Evolutionary conservation across 176 grass and related monocot species (phyloP).

Genomic region (Oryza punctata): DNA sequence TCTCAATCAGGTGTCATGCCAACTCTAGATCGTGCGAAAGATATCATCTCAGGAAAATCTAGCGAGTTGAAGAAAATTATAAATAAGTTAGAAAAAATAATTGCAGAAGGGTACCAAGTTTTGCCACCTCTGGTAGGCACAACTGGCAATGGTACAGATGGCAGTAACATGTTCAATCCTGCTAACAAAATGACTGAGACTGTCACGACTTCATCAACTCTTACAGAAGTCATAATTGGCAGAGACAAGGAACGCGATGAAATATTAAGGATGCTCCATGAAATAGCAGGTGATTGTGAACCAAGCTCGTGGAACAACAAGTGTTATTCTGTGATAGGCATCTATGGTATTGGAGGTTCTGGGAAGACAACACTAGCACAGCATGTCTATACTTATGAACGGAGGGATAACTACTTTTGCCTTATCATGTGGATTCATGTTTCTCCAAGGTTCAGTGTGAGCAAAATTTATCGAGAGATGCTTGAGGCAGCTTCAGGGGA

Average conservation of each 20-base stretch:
- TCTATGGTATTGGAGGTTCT: slow-evolving; percentile 38
- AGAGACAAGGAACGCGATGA: slow-evolving; percentile 3
- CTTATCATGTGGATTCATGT: slow-evolving; percentile 41
- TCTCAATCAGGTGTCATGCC: not conserved
- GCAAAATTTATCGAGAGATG: slow-evolving; percentile 22
- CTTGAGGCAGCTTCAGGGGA: not conserved
- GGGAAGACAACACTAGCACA: slow-evolving; percentile 54
- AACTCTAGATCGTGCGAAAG: not conserved
- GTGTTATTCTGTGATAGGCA: slow-evolving; percentile 33
- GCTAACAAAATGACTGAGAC: too few species aligned
- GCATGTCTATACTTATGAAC: not conserved
- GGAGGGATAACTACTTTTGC: not conserved
- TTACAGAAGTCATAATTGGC: slow-evolving; percentile 1
- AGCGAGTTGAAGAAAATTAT: too few species aligned
- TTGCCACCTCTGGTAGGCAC: not conserved
- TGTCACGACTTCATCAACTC: not conserved
- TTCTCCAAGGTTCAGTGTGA: not conserved
- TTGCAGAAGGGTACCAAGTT: slow-evolving; percentile 11
- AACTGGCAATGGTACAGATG: not conserved
- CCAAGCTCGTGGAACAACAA: not conserved
- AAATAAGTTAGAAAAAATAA: too few species aligned
- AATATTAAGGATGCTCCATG: slow-evolving; percentile 23
- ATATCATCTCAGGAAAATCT: too few species aligned
- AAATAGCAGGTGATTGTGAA: not conserved
- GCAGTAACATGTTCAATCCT: too few species aligned